Evolutionary conservation across 2,329 filamentous ascomycete species (phyloP).

Genomic region (Colletotrichum melonis): DNA sequence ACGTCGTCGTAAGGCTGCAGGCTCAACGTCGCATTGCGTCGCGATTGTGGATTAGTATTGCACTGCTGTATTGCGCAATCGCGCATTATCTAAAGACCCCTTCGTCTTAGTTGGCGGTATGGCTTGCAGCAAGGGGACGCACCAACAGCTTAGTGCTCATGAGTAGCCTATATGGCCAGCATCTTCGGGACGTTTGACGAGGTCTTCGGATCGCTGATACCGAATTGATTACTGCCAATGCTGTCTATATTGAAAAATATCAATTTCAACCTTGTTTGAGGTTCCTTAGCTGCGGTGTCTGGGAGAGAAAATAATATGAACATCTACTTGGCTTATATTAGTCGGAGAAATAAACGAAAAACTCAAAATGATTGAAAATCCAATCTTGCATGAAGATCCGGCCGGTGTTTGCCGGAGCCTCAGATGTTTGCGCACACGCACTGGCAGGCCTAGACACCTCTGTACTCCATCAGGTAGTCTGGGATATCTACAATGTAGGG

Average conservation of each 20-base stretch:
- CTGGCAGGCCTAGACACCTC: not conserved
- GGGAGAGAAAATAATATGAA: not conserved
- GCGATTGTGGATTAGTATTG: not conserved
- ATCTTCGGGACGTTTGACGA: not conserved
- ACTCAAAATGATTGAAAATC: not conserved
- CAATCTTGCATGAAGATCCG: conserved; percentile 22
- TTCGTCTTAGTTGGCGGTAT: not conserved
- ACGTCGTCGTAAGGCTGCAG: not conserved
- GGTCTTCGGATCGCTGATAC: not conserved
- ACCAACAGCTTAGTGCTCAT: not conserved
- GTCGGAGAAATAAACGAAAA: not conserved
- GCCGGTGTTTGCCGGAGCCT: not conserved
- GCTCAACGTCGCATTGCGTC: not conserved
- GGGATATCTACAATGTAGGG: not conserved
- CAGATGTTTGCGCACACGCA: not conserved
- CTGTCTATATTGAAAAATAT: not conserved
- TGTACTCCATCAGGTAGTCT: too few species aligned
- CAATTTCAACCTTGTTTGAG: not conserved
- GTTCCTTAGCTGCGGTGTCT: not conserved
- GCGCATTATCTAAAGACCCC: not conserved
- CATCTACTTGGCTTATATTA: not conserved
- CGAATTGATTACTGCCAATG: not conserved
- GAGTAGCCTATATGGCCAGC: not conserved
- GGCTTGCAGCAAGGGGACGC: not conserved
- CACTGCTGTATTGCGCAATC: not conserved